Conservation (phyloP, 2,329 filamentous ascomycete species). For the Aureobasidium sp. region DNA sequence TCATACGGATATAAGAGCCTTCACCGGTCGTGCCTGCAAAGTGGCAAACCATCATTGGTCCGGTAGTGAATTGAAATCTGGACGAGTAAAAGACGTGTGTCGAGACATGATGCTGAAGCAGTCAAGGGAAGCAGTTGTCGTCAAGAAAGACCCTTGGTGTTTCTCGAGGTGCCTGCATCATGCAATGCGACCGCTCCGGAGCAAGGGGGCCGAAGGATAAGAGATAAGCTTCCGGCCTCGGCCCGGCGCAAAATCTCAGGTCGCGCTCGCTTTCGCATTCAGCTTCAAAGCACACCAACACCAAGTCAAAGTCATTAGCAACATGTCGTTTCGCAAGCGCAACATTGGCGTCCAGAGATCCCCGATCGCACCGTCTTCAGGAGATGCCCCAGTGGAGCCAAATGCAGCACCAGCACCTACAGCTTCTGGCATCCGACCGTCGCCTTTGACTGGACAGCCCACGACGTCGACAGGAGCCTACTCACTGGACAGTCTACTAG, state of each 20-base stretch:
- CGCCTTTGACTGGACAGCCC: constrained; percentile 76
- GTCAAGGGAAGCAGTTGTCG: not conserved
- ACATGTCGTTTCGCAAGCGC: constrained; percentile 63
- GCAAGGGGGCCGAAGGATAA: not conserved
- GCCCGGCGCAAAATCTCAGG: constrained; percentile 8
- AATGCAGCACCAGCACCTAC: not conserved
- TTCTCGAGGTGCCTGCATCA: not conserved
- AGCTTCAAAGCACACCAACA: too few species aligned
- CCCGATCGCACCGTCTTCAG: constrained; percentile 7
- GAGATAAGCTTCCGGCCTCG: constrained; percentile 1
- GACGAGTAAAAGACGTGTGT: not conserved
- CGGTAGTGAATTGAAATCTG: not conserved
- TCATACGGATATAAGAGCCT: not conserved
- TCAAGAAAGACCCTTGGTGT: not conserved
- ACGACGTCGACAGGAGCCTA: constrained; percentile 88
- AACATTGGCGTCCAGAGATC: constrained; percentile 41
- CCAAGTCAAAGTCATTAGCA: not conserved
- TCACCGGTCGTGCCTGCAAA: not conserved
- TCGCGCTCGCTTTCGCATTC: not conserved
- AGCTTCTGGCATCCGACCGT: constrained; percentile 63
- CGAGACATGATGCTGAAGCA: not conserved
- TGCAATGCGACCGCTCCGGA: not conserved
- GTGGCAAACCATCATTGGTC: not conserved
- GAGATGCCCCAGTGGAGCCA: constrained; percentile 16
- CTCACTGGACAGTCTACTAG: constrained; percentile 76